phyloP scores from a whole-genome alignment of 2,329 filamentous ascomycete species.

The Aspergillus candidus region DNA sequence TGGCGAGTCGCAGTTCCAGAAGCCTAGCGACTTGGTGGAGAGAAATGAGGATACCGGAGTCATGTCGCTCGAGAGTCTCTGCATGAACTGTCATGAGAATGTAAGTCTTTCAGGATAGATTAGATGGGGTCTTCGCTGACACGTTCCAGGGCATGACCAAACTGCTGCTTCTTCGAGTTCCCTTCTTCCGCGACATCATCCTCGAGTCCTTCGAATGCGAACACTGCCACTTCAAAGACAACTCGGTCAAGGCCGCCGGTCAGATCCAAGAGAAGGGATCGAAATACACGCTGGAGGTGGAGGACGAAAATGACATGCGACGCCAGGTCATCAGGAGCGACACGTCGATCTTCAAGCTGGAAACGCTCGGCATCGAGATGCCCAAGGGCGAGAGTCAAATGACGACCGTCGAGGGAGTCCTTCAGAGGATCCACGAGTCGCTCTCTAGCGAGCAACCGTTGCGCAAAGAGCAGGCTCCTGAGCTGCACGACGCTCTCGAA shows the following conservation, averaged over 20 bases:
- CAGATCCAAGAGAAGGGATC: constrained; percentile 84
- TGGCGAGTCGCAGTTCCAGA: constrained; percentile 32
- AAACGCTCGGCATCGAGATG: constrained; percentile 89
- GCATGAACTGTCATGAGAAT: constrained; percentile 81
- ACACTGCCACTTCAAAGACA: constrained; percentile 83
- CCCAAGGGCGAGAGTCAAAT: constrained; percentile 85
- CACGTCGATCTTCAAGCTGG: constrained; percentile 74
- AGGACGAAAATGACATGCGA: constrained; percentile 65
- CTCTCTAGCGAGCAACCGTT: constrained; percentile 75
- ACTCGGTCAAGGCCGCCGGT: constrained; percentile 87
- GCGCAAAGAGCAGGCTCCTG: constrained; percentile 69
- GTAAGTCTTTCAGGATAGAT: constrained; percentile 48
- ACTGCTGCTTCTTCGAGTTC: constrained; percentile 84
- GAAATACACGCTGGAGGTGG: constrained; percentile 76
- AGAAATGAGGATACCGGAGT: constrained; percentile 38
- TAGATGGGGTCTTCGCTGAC: not conserved
- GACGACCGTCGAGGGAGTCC: constrained; percentile 85
- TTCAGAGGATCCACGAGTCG: constrained; percentile 72
- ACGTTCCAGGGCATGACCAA: constrained; percentile 67
- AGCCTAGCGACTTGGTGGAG: constrained; percentile 34
- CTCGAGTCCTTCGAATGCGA: constrained; percentile 95
- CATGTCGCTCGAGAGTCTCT: constrained; percentile 60
- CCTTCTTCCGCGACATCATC: constrained; percentile 95
- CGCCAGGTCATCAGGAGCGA: constrained; percentile 92
- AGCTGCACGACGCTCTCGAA: constrained; percentile 71